phyloP scores from a whole-genome alignment of 2,329 filamentous ascomycete genomes.

The Fusarium sp. region DNA sequence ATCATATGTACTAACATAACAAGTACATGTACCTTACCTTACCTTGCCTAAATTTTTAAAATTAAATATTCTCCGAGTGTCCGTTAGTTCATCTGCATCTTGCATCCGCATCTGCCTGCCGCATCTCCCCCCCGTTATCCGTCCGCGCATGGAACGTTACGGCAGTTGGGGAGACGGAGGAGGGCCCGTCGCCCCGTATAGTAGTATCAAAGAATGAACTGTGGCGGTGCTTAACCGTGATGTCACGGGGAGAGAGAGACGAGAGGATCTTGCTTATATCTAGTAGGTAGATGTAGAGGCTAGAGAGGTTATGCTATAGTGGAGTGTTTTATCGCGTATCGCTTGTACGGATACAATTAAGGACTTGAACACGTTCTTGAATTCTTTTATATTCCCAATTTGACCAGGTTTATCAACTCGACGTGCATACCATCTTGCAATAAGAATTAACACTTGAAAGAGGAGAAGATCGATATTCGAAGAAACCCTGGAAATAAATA shows the following conservation, averaged over 20 bases:
- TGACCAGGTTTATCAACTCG: background rate
- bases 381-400: background rate
- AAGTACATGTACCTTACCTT: background rate
- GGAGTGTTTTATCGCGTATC: background rate
- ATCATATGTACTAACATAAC: background rate
- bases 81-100: background rate
- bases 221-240: background rate
- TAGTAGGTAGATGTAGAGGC: background rate
- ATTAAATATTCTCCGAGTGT: background rate
- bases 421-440: background rate
- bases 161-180: background rate
- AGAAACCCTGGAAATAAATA: background rate
- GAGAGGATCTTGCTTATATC: background rate
- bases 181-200: slow-evolving; percentile 5
- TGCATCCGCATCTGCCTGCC: background rate
- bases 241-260: background rate
- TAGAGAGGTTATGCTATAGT: background rate
- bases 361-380: background rate
- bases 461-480: background rate
- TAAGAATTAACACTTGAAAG: background rate
- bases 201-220: background rate
- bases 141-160: background rate
- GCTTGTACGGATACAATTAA: background rate
- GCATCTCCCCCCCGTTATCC: background rate
- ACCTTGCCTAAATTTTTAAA: background rate